Evolutionary conservation across 352 stramenopile species (phyloP).

Genomic region (Globisporangium spinosum): DNA sequence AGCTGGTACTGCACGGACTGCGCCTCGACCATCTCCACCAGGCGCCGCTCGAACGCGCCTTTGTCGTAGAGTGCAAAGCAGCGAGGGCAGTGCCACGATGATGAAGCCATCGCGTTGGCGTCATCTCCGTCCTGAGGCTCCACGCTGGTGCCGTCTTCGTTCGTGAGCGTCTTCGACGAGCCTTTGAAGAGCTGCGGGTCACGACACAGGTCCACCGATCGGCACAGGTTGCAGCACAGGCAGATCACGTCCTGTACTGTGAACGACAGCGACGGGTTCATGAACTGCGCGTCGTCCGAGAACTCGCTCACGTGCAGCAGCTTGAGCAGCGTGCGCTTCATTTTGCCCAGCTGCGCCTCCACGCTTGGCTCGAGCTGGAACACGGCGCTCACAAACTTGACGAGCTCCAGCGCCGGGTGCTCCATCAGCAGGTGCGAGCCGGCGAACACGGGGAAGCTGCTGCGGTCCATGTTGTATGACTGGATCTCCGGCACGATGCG

Average conservation of each 20-base stretch:
- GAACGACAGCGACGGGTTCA: conserved; percentile 93
- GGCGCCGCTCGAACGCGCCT: conserved; percentile 84
- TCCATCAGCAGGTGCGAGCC: conserved; percentile 80
- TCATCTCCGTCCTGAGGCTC: background rate
- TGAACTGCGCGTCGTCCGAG: conserved; percentile 83
- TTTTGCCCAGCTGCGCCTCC: conserved; percentile 84
- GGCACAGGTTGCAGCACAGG: conserved; percentile 92
- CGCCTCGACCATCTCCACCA: conserved; percentile 89
- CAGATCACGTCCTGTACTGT: conserved; percentile 97
- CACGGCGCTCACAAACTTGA: conserved; percentile 94
- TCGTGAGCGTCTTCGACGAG: conserved; percentile 28
- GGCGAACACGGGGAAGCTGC: conserved; percentile 80
- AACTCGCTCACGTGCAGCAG: conserved; percentile 77
- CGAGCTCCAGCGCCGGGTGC: conserved; percentile 94
- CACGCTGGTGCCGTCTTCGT: conserved; percentile 21
- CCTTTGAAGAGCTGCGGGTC: conserved; percentile 89
- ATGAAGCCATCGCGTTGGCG: conserved; percentile 25
- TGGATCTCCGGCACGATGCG: conserved; percentile 74
- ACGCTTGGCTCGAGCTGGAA: conserved; percentile 92
- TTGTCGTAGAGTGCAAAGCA: conserved; percentile 92
- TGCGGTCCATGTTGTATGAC: conserved; percentile 54
- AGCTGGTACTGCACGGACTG: conserved; percentile 91
- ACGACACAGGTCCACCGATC: conserved; percentile 96
- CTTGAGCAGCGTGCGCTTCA: conserved; percentile 91
- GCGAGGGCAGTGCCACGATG: conserved; percentile 89